Evolutionary conservation across 257 asterid species (phyloP).

Genomic region (Nicotiana paniculata): DNA sequence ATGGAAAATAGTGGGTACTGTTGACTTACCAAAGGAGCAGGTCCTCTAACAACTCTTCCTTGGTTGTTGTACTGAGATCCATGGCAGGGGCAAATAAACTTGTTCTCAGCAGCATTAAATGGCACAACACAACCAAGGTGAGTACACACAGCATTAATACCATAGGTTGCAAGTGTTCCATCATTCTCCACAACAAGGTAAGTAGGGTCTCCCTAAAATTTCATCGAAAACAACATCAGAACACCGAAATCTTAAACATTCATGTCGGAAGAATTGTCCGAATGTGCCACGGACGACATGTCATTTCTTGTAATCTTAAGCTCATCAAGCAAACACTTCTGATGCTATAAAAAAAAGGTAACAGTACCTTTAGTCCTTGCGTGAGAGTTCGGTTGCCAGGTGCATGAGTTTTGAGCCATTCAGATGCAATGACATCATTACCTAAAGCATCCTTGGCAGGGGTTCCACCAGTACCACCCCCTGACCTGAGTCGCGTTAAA

Average conservation of each 20-base stretch:
- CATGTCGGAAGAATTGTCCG: neutral
- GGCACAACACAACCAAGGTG: slow-evolving; percentile 99
- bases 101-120: slow-evolving; percentile 82
- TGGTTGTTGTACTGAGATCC: slow-evolving; percentile 96
- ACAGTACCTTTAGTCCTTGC: slow-evolving; percentile 76
- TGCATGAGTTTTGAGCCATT: slow-evolving; percentile 66
- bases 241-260: neutral
- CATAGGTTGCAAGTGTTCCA: slow-evolving; percentile 80
- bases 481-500: slow-evolving; percentile 32
- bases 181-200: slow-evolving; percentile 92
- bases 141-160: slow-evolving; percentile 88
- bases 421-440: slow-evolving; percentile 60
- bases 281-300: neutral
- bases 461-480: slow-evolving; percentile 48
- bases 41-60: slow-evolving; percentile 91
- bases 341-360: neutral
- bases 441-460: slow-evolving; percentile 90
- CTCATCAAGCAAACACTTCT: neutral
- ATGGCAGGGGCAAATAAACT: slow-evolving; percentile 96
- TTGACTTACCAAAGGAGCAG: slow-evolving; percentile 82
- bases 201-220: slow-evolving; percentile 85
- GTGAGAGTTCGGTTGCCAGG: slow-evolving; percentile 91
- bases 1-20: neutral
- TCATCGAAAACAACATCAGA: neutral
- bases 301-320: neutral